Base-by-base conservation (phyloP, 2,329 filamentous ascomycete genomes). In the Colletotrichum agaves region DNA sequence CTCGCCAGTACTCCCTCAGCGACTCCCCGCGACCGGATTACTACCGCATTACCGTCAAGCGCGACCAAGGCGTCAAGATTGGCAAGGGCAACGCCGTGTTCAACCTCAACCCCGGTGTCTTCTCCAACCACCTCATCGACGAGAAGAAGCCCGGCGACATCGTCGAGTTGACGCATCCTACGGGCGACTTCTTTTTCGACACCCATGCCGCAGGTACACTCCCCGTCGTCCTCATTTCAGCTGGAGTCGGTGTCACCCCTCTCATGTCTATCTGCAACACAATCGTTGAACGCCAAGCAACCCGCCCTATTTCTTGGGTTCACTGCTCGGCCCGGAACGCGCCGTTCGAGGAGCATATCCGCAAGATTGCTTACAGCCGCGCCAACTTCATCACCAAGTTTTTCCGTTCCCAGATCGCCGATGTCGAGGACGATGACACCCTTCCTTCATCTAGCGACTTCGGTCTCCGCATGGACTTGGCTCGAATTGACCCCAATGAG, bases 21-120 rank as follows among this genome's bases (percentile, higher is more conserved):
- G 90, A 93, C 70, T 83, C 86, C 56, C 90, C 89, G 2, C 81
- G 81, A 2, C 79, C 84, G 8, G 83, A 87, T 56, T 87, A 89
- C 77, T 91, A 92, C 78, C 87, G 91, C 33, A 90, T 93, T 78
- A 91, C 86, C 56, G 85, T 94, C 63, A 93, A 93, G 83, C 86
- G 84, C 67, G 90, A 93, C 73, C 76, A 80, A 2, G 89, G 88
- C 17, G 60, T 60, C 59, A 68, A 64, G 67, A 77, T 76, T 62
- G 73, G 76, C 67, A 78, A 77, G 53, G 75, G 80, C 2, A 78
- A 84, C n/a, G 78, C 82, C 1, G 76, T 78, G 50, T 81, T 83
- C 19, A 78, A 80, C 71, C 78, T 83, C 19, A 83, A 88, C 72
- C 86, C 88, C 0, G 91, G 91, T 27, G 85, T 89, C 67, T 84